Base-by-base conservation (phyloP, 2,329 filamentous ascomycete genomes). In the Curvularia lunata region DNA sequence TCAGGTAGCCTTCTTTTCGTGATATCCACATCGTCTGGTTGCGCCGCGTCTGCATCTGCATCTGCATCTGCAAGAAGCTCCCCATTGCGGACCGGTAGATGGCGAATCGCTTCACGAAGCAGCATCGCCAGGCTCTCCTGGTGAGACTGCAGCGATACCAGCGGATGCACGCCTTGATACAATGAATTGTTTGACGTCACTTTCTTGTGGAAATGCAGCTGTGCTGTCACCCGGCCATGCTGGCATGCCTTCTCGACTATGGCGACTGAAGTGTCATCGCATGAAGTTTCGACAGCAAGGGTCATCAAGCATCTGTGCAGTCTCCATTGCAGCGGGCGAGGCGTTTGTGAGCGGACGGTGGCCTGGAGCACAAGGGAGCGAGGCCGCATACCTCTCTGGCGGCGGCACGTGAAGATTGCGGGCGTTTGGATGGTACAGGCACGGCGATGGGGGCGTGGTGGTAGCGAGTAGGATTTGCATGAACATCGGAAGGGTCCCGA, bases 201-300 rank as follows among this genome's bases (percentile, higher is more conserved):
- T 68, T 91, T 95, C 68, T 89, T 83, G 74, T 97, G 88, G 80
- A 92, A 96, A 66, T 90, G 86, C 2, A 96, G 83, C 5, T 78
- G 81, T 9, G 89, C 86, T 46, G 75, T 49, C 5, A 66, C 54
- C 21, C 16, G 49, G 30, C 54, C 54, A 38, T 38, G 10, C 41
- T 55, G 41, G 6, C 25, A 41, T 28, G 77, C 68, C 66, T 87
- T 88, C 52, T 91, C 86, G 38, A 97, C 82, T 47, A 98, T 78
- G 28, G 94, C 90, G 19, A 97, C 92, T 56, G 90, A 93, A 1
- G 93, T 97, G 80, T 98, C 94, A 78, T 98, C 94, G 82, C 94
- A 95, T 2, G 90, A 92, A 9, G 89, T 90, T 75, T 95, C 91
- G 71, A 95, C 92, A 51, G 90, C 90, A 48, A 94, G 84, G 5